Percentiles rank a stretch among this genome's conserved stretches.
Evolutionary conservation across 805 yeast species (phyloP).

Genomic region (Grigorovia transvaalensis): DNA sequence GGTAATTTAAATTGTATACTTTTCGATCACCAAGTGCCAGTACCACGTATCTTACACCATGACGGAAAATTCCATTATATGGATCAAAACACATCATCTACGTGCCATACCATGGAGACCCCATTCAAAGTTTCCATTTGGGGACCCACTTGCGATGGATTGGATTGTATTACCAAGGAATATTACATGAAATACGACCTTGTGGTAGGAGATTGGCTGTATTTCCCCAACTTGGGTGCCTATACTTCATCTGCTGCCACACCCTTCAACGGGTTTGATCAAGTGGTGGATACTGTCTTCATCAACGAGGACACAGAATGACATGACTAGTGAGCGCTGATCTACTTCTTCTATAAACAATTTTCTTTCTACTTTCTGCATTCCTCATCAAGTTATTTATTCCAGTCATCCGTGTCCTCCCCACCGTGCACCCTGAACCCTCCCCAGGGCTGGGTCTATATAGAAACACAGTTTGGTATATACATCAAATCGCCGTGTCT

Average conservation of each 20-base stretch:
- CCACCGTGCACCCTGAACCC: too few species aligned
- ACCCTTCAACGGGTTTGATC: conserved; percentile 79
- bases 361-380: not conserved
- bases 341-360: not conserved
- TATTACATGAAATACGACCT: conserved; percentile 49
- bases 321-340: not conserved
- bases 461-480: too few species aligned
- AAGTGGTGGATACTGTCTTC: conserved; percentile 49
- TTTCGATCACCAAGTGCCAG: conserved; percentile 81
- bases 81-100: conserved; percentile 23
- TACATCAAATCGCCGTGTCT: too few species aligned
- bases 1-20: conserved; percentile 91
- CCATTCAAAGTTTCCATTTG: conserved; percentile 57
- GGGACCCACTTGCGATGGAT: conserved; percentile 99
- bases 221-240: conserved; percentile 77
- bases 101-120: conserved; percentile 3
- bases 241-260: conserved; percentile 92
- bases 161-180: conserved; percentile 63
- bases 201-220: conserved; percentile 85
- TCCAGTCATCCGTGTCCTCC: not conserved
- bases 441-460: too few species aligned
- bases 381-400: not conserved
- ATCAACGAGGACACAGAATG: conserved; percentile 33
- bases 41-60: conserved; percentile 55
- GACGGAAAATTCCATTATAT: conserved; percentile 36